phyloP scores from a whole-genome alignment of 176 grass and related monocot genomes.

The Cenchrus purpureus region DNA sequence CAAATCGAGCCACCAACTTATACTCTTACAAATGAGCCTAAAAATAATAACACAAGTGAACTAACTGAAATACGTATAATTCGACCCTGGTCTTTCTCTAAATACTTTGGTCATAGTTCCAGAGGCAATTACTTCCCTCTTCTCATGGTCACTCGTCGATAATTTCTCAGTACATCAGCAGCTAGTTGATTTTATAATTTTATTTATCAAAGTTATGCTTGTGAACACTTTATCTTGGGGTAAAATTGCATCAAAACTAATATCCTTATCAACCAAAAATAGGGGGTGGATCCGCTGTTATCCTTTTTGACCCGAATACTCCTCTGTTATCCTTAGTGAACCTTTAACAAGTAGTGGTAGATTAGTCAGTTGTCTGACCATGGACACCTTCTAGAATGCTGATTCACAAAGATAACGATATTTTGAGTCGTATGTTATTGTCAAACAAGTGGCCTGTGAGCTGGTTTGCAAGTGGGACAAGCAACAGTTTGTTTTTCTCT shows the following conservation, averaged over 20 bases:
- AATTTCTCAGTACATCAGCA: background rate
- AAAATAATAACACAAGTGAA: background rate
- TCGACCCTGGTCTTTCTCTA: background rate
- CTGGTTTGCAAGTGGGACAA: background rate
- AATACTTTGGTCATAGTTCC: background rate
- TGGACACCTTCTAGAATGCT: background rate
- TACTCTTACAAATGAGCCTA: background rate
- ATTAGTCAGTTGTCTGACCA: background rate
- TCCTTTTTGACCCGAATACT: no score
- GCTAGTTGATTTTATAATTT: background rate
- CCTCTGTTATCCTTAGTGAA: background rate
- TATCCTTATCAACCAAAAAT: background rate
- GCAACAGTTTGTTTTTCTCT: background rate
- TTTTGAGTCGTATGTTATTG: background rate
- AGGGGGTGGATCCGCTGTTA: background rate
- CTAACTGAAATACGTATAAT: background rate
- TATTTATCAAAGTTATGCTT: background rate
- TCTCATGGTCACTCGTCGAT: background rate
- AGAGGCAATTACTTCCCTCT: background rate
- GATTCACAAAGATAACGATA: background rate
- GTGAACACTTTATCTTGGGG: background rate
- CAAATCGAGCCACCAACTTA: background rate
- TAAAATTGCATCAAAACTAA: background rate
- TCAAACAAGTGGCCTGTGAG: constrained; percentile 5
- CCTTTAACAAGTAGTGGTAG: background rate